Evolutionary conservation across 2,329 filamentous ascomycete species (phyloP), one percentile per base, ranked within the genome.

Genomic region (Lasiodiplodia sp.): DNA sequence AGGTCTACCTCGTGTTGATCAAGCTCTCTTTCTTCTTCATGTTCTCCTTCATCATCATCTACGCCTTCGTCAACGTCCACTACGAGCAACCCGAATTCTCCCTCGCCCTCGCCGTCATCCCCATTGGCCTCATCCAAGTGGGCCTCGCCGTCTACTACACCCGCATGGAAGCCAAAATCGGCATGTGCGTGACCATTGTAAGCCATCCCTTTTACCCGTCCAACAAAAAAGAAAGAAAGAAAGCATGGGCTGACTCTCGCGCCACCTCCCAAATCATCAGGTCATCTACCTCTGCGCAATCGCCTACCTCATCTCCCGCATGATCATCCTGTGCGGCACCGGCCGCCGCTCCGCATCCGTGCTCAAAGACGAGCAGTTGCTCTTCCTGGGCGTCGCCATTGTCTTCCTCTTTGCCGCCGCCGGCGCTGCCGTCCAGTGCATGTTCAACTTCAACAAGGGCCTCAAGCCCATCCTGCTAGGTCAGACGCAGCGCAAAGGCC

Each of bases 81-180:
- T 75, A 70, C 52, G 5, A 23, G 1, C 31, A 72, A 38, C 74
- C 74, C 4, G 74, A 74, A 11, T 75, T 74, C 47, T 62, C 70
- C 11, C 57, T 75, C 14, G 75, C 74, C 1, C 66, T 76, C 31
- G 69, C 70, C 2, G 63, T 76, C 21, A 73, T 76, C 38, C 74
- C 75, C 3, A 55, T 71, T 18, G 58, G 69, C 0, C 56, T 72
- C 3, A 38, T 75, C 6, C 71, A 72, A 12, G 34, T 73, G 3
- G 58, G 25, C 5, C 23, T 55, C 37, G 31, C 49, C 31, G 55
- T 76, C 14, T 71, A 72, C 37, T 73, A 67, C 52, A 69, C 69
- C 2, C 69, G 72, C 23, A 55, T 51, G 2, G 74, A 76, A 47
- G 70, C 62, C 28, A 38, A 25, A 3, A 0, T 72, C 2, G 72